Percentiles rank a stretch among this genome's conserved stretches.
Conservation (phyloP, 305 asterid species). For the Fraxinus ornus region DNA sequence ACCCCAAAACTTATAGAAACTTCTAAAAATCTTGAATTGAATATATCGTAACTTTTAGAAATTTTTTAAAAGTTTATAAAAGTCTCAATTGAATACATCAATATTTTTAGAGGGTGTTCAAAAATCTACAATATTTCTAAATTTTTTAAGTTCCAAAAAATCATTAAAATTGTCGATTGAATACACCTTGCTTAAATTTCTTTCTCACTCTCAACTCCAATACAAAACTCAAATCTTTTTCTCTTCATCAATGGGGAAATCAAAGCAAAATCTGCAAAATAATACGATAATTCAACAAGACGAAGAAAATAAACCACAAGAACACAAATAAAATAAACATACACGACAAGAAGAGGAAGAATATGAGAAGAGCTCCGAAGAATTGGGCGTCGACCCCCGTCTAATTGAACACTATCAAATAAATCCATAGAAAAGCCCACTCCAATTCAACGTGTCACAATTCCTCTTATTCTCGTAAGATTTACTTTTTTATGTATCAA, state of each 20-base stretch:
- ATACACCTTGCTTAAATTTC: too few relatives aligned
- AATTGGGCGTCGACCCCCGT: constrained; percentile 77
- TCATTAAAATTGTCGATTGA: too few relatives aligned
- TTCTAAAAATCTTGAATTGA: too few relatives aligned
- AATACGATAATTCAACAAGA: constrained; percentile 12
- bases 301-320: background rate
- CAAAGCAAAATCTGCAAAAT: constrained; percentile 18
- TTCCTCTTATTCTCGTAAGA: constrained; percentile 69
- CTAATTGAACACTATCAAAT: constrained; percentile 59
- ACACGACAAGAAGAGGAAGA: constrained; percentile 35
- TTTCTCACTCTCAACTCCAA: background rate
- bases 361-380: constrained; percentile 59
- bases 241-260: constrained; percentile 32
- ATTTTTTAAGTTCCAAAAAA: too few relatives aligned
- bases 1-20: too few relatives aligned
- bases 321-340: constrained; percentile 9
- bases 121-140: too few relatives aligned
- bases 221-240: background rate
- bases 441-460: constrained; percentile 73
- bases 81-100: too few relatives aligned
- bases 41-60: too few relatives aligned
- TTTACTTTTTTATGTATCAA: constrained; percentile 3
- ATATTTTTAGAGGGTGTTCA: too few relatives aligned
- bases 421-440: constrained; percentile 72
- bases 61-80: too few relatives aligned